Evolutionary conservation across 495 filamentous ascomycete genomes (phyloP), one percentile per base, ranked within the genome.

Genomic region (Chaetomium tenue): DNA sequence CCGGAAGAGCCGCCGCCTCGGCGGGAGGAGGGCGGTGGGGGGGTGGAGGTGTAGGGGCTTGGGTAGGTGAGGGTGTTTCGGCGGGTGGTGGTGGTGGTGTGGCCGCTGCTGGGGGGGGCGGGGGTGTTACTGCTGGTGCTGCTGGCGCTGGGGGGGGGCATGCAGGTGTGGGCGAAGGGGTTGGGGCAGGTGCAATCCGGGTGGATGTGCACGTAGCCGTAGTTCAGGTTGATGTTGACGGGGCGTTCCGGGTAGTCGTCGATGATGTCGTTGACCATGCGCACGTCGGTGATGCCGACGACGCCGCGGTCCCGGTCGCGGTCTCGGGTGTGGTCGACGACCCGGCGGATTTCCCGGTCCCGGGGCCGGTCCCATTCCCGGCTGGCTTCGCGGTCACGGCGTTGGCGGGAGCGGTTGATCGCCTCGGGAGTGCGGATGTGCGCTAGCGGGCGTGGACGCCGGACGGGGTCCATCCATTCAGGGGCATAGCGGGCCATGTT

Each of bases 201-300:
- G 62, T 64, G 54, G 62, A 64, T 30, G 28, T 58, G 54, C 44
- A 64, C 62, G 44, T 54, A 53, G 37, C 62, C 62, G 62, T 64
- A 64, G 47, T 64, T 63, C 54, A 64, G 58, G 46, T 64, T 64
- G 30, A 64, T 33, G 46, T 64, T 52, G 44, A 64, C 26, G 22
- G 62, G 54, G 44, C 28, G 54, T 30, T 58, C 54, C 12, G 62
- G 62, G 46, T 58, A 20, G 44, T 52, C 30, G 13, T 50, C 42
- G 30, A 56, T 50, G n/a, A 64, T 50, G 54, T 51, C 62, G 33
- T 39, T 51, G 44, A 44, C 54, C 22, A 64, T 13, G 42, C 42
- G 62, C 20, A 47, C 42, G 20, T 64, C 62, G 54, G 42, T 30
- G 30, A 25, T 22, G 55, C 5, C n/a, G 58, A 26, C 30, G 25